Percentiles rank a stretch among this genome's conserved stretches.
phyloP scores from a whole-genome alignment of 2,329 filamentous ascomycete species.

The Zymoseptoria ardabiliae region DNA sequence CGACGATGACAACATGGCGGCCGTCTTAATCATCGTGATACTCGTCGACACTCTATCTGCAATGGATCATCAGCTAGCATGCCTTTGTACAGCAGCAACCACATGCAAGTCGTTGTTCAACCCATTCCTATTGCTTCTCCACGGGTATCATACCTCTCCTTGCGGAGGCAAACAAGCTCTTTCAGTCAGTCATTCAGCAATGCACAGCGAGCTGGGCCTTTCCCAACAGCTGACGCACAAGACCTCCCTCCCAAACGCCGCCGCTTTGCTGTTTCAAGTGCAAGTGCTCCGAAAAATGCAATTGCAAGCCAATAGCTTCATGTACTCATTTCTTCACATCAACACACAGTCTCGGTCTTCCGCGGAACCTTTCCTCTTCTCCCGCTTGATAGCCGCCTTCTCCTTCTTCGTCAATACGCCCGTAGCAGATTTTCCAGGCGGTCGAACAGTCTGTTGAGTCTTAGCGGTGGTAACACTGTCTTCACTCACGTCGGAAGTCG shows the following conservation, averaged over 20 bases:
- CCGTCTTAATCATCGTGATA: neutral
- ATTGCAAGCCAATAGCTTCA: neutral
- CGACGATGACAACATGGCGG: neutral
- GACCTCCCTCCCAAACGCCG: slow-evolving; percentile 2
- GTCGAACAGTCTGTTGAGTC: neutral
- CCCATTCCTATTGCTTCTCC: neutral
- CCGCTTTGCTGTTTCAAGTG: slow-evolving; percentile 1
- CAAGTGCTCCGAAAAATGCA: neutral
- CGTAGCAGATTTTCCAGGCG: neutral
- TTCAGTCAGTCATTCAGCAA: neutral
- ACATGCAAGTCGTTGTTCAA: neutral
- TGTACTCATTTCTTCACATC: slow-evolving; percentile 31
- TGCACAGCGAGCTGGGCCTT: neutral
- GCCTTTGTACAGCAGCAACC: neutral
- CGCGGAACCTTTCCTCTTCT: slow-evolving; percentile 20
- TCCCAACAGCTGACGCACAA: too few relatives aligned
- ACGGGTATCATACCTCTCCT: neutral
- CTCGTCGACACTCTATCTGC: neutral
- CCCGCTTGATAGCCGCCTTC: slow-evolving; percentile 22
- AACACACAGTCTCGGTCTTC: slow-evolving; percentile 39
- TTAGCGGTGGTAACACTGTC: neutral
- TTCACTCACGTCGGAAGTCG: slow-evolving; percentile 2
- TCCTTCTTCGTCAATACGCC: slow-evolving; percentile 22
- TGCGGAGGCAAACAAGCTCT: neutral
- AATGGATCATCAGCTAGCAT: neutral